Base-by-base conservation (phyloP, 768 basidiomycete genomes). In the Hypholoma fasciculare region DNA sequence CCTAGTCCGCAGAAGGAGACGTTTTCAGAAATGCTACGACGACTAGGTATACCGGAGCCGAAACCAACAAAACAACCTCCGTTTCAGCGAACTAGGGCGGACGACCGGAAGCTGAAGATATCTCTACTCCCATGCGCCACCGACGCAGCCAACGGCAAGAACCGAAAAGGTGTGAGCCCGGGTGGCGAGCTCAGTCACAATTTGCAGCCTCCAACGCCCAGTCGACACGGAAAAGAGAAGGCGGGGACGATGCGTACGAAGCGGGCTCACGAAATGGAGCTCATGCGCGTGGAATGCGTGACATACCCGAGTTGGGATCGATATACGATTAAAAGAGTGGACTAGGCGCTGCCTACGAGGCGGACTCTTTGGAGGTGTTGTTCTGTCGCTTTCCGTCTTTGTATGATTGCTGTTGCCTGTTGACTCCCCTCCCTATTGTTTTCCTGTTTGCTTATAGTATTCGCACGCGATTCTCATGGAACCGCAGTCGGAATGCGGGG, bases 301-400 rank as follows among this genome's bases (percentile, higher is more conserved):
- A 61, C 75, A 16, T 85, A 82, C 66, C 86, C 87, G 27, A 82
- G 77, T 52, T 89, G 87, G 87, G 86, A 89, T 67, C 74, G 83
- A 58, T 88, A 89, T 67, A 67, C 78, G 40, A 77, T 88, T 39
- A 79, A 77, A 62, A 63, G 58, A 52, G 63, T 54, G 23, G 63
- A 66, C 46, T 65, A 57, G 56, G 17, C 47, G 46, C 17, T 27
- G 16, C 20, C 17, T 17, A 53, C 16, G 56, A 46, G 36, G 46
- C 9, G n/a, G 47, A 20, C 54, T 49, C 9, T 40, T 36, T 40
- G 55, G 63, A 59, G 57, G 60, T 60, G 57, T 39, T 52, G 58
- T 60, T 40, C 11, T 37, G 37, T 60, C 46, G 23, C 9, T 58
- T 38, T 34, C 30, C 39, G 23, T 27, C 34, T 16, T 42, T 42